Percentiles rank a stretch among this genome's conserved stretches.
Conservation (phyloP, 23 red algal species). For the Agarophyton chilense region DNA sequence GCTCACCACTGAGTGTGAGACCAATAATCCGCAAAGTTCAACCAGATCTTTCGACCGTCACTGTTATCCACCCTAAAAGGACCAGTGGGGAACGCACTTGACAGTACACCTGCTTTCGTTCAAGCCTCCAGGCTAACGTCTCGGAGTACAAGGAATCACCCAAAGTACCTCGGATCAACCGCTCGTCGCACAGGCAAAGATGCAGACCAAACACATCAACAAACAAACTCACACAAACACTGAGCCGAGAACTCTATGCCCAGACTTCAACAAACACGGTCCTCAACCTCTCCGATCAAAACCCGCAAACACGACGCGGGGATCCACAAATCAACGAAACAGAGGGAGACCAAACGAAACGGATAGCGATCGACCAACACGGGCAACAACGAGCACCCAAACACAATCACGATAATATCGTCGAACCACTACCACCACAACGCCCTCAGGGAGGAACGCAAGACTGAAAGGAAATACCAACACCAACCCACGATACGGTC, state of each 20-base stretch:
- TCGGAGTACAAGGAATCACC: background rate
- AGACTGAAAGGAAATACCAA: background rate
- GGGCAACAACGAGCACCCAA: too few species aligned
- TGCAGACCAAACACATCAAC: background rate
- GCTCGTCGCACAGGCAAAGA: background rate
- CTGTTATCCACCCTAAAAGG: conserved; percentile 10
- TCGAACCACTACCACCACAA: background rate
- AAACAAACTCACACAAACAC: background rate
- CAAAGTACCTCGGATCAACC: too few species aligned
- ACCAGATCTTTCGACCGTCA: background rate
- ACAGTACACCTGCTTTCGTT: background rate
- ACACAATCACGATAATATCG: too few species aligned
- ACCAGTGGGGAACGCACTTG: background rate
- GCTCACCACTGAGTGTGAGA: background rate
- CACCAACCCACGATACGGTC: background rate
- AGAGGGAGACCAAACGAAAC: background rate
- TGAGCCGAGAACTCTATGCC: background rate
- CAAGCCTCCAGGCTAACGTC: background rate
- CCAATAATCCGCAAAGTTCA: background rate
- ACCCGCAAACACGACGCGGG: background rate
- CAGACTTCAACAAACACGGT: background rate
- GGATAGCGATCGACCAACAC: too few species aligned
- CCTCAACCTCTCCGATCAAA: background rate
- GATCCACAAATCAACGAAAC: background rate
- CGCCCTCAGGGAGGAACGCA: conserved; percentile 19